Percentiles rank a stretch among this genome's conserved stretches.
Evolutionary conservation across 108 stramenopile genomes (phyloP).

Genomic region (Cyclotella cryptica): DNA sequence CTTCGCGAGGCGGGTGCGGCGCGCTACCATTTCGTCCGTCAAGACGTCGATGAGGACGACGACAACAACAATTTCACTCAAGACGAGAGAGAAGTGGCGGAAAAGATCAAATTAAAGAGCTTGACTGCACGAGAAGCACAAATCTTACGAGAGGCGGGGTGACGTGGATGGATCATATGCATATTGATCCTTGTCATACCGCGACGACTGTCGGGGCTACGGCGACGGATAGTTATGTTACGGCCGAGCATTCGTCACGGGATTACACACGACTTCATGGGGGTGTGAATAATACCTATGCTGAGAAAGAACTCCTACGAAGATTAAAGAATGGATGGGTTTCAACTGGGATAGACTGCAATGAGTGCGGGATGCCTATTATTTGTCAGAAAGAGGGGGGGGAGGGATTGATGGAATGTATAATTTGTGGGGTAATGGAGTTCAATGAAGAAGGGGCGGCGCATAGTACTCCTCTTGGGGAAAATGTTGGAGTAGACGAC

Average conservation of each 20-base stretch:
- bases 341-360: constrained; percentile 20
- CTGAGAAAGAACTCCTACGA: constrained; percentile 34
- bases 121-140: constrained; percentile 20
- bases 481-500: not conserved
- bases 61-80: not conserved
- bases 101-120: constrained; percentile 8
- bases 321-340: constrained; percentile 41
- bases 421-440: constrained; percentile 35
- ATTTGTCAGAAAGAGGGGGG: constrained; percentile 12
- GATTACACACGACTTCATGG: not conserved
- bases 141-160: constrained; percentile 37
- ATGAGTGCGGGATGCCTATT: constrained; percentile 39
- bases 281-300: constrained; percentile 35
- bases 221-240: not conserved
- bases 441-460: not conserved
- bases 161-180: not conserved
- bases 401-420: constrained; percentile 28
- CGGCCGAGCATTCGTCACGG: too few relatives aligned
- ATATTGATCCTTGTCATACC: not conserved
- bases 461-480: not conserved
- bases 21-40: not conserved
- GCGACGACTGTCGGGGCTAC: not conserved
- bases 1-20: constrained; percentile 31
- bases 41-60: not conserved
- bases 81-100: not conserved